Evolutionary conservation across 495 filamentous ascomycete species (phyloP).

Genomic region (Rusavskia elegans): DNA sequence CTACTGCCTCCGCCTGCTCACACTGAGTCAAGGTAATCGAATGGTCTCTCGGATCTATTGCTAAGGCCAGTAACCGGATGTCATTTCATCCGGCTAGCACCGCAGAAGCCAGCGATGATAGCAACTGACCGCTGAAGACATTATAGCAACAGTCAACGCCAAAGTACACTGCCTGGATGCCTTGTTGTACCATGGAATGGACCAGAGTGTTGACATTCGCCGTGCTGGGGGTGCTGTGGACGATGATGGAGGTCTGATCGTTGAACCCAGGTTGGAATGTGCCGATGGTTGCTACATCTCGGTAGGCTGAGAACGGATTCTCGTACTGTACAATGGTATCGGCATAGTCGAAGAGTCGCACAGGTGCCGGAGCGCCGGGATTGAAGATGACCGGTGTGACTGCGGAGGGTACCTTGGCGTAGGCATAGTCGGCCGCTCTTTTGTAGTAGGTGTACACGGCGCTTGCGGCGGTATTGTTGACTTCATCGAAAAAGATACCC

Average conservation of each 20-base stretch:
- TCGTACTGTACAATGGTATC: conserved; percentile 10
- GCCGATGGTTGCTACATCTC: conserved; percentile 1
- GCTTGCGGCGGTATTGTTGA: background rate
- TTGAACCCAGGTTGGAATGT: conserved; percentile 1
- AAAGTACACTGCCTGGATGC: conserved; percentile 6
- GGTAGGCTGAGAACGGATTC: background rate
- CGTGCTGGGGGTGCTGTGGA: conserved; percentile 11
- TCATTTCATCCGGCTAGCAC: background rate
- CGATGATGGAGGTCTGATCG: background rate
- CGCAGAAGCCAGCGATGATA: conserved; percentile 1
- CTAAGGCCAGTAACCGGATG: no score
- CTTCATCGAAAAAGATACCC: conserved; percentile 36
- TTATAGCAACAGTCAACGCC: background rate
- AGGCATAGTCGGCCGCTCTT: background rate
- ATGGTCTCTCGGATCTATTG: no score
- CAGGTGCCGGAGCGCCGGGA: conserved; percentile 5
- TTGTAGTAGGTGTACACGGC: background rate
- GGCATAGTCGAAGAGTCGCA: conserved; percentile 3
- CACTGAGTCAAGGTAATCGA: no score
- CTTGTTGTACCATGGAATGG: conserved; percentile 3
- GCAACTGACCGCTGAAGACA: background rate
- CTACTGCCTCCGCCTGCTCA: no score
- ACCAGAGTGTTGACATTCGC: conserved; percentile 4
- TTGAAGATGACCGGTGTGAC: conserved; percentile 6
- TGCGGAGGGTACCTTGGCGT: background rate